Conservation (phyloP, 257 asterid species). For the Cynanchum wilfordii region DNA sequence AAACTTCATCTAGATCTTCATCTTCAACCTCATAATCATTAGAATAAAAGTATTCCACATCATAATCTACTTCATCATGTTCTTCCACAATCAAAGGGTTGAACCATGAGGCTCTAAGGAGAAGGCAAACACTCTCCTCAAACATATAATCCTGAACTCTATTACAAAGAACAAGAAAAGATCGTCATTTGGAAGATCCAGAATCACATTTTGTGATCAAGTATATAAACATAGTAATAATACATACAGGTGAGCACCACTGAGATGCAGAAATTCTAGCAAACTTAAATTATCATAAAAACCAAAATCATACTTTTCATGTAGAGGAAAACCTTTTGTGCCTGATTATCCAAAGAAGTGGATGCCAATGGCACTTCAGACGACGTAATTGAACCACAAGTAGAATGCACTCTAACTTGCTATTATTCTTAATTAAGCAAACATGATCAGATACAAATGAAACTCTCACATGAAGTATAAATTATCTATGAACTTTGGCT, state of each 20-base stretch:
- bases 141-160: conserved; percentile 80
- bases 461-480: background rate
- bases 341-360: background rate
- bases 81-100: conserved; percentile 61
- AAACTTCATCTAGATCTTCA: conserved; percentile 46
- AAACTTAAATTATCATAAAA: background rate
- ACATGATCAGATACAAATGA: background rate
- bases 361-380: background rate
- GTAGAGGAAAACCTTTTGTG: background rate
- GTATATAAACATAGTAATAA: background rate
- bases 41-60: conserved; percentile 39
- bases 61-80: conserved; percentile 45
- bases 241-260: background rate
- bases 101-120: conserved; percentile 88
- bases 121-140: conserved; percentile 94
- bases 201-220: background rate
- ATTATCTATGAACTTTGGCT: background rate
- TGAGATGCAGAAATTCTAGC: background rate
- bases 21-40: conserved; percentile 25
- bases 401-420: background rate
- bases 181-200: background rate
- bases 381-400: background rate
- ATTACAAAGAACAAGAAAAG: conserved; percentile 13
- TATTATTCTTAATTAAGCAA: background rate
- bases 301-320: background rate